These are phyloP conservation scores for Pachyrhizus erosus DNA, from an alignment of 306 rosid species.

Conservation along the genomic window DNA sequence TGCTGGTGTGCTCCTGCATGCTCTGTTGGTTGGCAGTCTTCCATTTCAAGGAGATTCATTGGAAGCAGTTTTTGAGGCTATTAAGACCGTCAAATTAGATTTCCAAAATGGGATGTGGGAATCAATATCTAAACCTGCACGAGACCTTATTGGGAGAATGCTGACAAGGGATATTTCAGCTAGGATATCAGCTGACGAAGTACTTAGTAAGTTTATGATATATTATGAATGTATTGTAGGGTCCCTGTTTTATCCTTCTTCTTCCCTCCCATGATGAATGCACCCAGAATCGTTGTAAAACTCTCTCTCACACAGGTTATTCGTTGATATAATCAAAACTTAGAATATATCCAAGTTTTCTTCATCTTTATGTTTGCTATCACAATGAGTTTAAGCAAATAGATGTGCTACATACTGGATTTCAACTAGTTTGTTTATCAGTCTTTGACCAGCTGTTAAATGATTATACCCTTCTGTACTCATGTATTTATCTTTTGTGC, in stretches of 20 bases:
- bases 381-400: not conserved
- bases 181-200: constrained; percentile 96
- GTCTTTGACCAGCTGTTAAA: not conserved
- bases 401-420: constrained; percentile 20
- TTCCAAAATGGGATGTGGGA: constrained; percentile 85
- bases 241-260: constrained; percentile 23
- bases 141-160: constrained; percentile 94
- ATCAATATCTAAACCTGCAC: constrained; percentile 83
- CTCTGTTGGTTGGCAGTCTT: constrained; percentile 83
- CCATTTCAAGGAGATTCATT: constrained; percentile 91
- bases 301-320: not conserved
- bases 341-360: not conserved
- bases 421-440: constrained; percentile 8
- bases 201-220: constrained; percentile 73
- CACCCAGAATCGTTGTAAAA: not conserved
- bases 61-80: constrained; percentile 93
- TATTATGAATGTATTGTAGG: constrained; percentile 16
- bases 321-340: constrained; percentile 13
- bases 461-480: not conserved
- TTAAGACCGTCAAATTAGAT: constrained; percentile 76
- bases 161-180: constrained; percentile 85
- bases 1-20: constrained; percentile 95
- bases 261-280: constrained; percentile 11
- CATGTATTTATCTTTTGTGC: not conserved
- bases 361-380: constrained; percentile 25